Evolutionary conservation across 2,329 filamentous ascomycete genomes (phyloP).

Genomic region (Gnomoniopsis smithogilvyi): DNA sequence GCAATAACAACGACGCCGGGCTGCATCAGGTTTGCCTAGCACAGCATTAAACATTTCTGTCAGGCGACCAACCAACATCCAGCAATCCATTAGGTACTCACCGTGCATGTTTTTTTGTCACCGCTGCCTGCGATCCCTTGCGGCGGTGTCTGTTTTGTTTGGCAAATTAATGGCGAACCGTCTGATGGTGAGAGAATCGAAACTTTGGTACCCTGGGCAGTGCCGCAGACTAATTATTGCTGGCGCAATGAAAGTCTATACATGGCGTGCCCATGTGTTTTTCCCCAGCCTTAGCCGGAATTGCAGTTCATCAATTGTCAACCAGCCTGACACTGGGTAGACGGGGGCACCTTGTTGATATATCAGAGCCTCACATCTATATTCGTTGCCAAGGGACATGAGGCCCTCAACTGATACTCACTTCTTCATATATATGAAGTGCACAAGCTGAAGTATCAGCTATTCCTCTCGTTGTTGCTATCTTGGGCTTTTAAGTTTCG

Average conservation of each 20-base stretch:
- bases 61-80: slow-evolving; percentile 1
- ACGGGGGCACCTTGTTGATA: not conserved
- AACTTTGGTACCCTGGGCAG: not conserved
- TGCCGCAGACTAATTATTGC: not conserved
- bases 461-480: not conserved
- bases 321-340: not conserved
- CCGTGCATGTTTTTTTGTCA: not conserved
- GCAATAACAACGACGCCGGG: not conserved
- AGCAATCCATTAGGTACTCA: not conserved
- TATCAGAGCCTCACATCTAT: not conserved
- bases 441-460: not conserved
- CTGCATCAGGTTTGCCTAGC: not conserved
- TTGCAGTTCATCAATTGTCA: not conserved
- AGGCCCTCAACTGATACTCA: not conserved
- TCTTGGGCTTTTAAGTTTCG: not conserved
- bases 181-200: not conserved
- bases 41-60: not conserved
- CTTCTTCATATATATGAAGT: slow-evolving; percentile 7
- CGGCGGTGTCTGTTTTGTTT: not conserved
- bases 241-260: not conserved
- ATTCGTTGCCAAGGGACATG: not conserved
- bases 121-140: not conserved
- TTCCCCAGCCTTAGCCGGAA: not conserved
- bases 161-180: not conserved
- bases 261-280: not conserved